These are phyloP conservation scores for Xerocomus spinulosus DNA, from an alignment of 768 basidiomycete genomes.

Conservation along the genomic window DNA sequence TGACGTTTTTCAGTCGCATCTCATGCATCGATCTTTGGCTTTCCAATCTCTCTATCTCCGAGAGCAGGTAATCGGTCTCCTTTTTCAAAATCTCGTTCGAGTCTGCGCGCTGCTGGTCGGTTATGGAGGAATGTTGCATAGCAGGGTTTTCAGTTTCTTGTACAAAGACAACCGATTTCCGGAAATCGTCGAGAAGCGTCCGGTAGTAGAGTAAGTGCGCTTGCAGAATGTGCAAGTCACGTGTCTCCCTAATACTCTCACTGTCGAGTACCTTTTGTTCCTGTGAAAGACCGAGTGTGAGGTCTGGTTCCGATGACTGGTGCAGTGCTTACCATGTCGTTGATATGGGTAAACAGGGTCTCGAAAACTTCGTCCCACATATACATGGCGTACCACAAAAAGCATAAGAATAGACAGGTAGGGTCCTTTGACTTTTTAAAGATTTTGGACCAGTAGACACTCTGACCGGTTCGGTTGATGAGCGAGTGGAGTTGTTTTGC, in stretches of 20 bases:
- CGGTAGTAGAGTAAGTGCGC: constrained; percentile 57
- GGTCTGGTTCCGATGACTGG: not conserved
- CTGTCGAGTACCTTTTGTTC: constrained; percentile 42
- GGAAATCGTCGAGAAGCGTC: constrained; percentile 50
- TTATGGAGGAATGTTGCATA: constrained; percentile 30
- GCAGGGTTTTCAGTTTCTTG: constrained; percentile 45
- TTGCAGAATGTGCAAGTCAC: constrained; percentile 51
- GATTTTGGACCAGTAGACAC: constrained; percentile 32
- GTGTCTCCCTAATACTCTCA: constrained; percentile 42
- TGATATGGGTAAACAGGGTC: constrained; percentile 46
- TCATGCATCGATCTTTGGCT: constrained; percentile 27
- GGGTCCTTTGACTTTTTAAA: constrained; percentile 37
- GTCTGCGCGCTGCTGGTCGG: constrained; percentile 1
- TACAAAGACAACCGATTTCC: constrained; percentile 48
- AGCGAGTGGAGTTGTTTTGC: constrained; percentile 27
- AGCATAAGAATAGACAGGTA: constrained; percentile 49
- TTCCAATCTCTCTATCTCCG: constrained; percentile 49
- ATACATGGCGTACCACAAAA: constrained; percentile 58
- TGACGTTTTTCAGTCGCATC: constrained; percentile 31
- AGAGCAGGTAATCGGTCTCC: constrained; percentile 45
- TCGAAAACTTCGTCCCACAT: constrained; percentile 61
- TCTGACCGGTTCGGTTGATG: constrained; percentile 27
- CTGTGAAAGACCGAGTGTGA: constrained; percentile 23
- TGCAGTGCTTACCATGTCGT: constrained; percentile 39
- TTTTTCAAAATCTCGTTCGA: constrained; percentile 37